Percentiles rank a stretch among this genome's conserved stretches.
Evolutionary conservation across 2,329 filamentous ascomycete genomes (phyloP).

Genomic region (Aspergillus sp.): DNA sequence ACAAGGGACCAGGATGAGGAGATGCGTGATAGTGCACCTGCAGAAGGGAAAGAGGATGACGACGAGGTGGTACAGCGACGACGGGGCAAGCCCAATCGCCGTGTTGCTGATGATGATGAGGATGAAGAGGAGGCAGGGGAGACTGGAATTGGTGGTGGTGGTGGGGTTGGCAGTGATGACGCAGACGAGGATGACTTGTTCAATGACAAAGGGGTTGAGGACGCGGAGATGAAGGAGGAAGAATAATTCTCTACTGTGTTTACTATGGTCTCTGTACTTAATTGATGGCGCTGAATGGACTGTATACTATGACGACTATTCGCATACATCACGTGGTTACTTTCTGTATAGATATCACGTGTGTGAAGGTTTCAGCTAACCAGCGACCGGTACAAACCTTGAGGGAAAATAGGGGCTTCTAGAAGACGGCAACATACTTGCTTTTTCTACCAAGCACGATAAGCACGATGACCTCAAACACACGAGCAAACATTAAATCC

Average conservation of each 20-base stretch:
- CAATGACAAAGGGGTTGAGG: conserved; percentile 24
- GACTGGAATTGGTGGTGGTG: conserved; percentile 21
- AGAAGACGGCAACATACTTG: no score
- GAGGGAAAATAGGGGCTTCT: no score
- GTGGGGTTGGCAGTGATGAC: conserved; percentile 27
- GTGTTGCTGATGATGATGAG: conserved; percentile 34
- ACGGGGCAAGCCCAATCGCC: conserved; percentile 25
- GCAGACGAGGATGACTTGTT: conserved; percentile 34
- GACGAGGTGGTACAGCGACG: conserved; percentile 26
- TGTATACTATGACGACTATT: no score
- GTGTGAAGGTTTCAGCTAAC: no score
- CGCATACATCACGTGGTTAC: no score
- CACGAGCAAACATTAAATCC: no score
- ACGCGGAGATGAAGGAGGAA: conserved; percentile 32
- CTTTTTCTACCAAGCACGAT: no score
- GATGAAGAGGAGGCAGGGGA: conserved; percentile 41
- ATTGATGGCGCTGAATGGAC: no score
- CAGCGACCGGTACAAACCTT: no score
- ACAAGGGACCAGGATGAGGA: conserved; percentile 20
- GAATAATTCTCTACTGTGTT: conserved; percentile 9
- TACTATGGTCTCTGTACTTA: conserved; percentile 5
- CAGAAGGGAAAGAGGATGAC: conserved; percentile 43
- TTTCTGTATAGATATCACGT: no score
- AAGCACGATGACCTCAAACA: no score
- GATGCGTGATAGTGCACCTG: conserved; percentile 17